Base-by-base conservation (phyloP, 176 grass and related monocot species). In the Phyllostachys edulis region DNA sequence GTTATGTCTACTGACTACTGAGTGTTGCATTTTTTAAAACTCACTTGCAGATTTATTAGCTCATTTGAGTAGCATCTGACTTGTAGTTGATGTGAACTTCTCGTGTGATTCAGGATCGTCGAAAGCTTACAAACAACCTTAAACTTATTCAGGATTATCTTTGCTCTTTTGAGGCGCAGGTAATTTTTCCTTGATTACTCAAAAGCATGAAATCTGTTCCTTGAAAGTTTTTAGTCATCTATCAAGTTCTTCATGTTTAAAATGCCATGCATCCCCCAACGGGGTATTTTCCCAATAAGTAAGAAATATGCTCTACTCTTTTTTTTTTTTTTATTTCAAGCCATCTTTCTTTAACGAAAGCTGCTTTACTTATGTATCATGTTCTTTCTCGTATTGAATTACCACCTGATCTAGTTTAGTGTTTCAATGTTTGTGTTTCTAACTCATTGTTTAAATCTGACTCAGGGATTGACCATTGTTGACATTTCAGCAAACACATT, bases 131-230 rank as follows among this genome's bases (percentile, higher is more conserved):
- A 79, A 85, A 87, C 51, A 95, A 98, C 81, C 90, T 98, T 78
- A 95, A 98, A 73, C 90, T 87, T 82, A 95, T 98, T 90, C 91
- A 98, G 80, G 96, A 98, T 17, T 98, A 95, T 81, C 93, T 95
- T 89, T 95, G 91, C 89, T 98, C 93, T 82, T 98, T 98, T 69
- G 91, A 98, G 69, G 84, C 91, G 41, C 96, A 95, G 87, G 96
- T 93, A 85, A 76, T 37, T 47, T 88, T 73, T 87, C 36, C 86
- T 76, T 51, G 15, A 32, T 24, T 71, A 27, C 15, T 67, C 42
- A 71, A 57, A 65, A 38, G 61, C 49, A 67, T 52, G 61, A 65
- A 27, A 60, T 69, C 20, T 49, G 67, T 32, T 20, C 17, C 32
- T 82, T 9, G 68, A 40, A 55, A 57, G 49, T n/a, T 55, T 55